Percentiles rank a stretch among this genome's conserved stretches.
Conservation (phyloP, 2,329 filamentous ascomycete species). For the Septoria linicola region DNA sequence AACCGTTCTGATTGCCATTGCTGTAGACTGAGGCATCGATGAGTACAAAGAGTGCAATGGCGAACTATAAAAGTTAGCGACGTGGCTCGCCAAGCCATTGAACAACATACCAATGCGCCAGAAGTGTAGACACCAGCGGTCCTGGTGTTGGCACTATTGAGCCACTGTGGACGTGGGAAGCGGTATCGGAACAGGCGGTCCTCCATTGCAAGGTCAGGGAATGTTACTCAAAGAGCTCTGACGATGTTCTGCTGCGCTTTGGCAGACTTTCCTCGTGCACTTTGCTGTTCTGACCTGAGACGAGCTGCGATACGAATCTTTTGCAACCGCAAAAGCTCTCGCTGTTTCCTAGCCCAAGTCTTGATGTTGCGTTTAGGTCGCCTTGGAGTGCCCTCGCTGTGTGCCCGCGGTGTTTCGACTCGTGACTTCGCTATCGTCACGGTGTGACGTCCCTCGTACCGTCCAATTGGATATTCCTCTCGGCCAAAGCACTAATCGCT, state of each 20-base stretch:
- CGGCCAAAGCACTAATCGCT: neutral
- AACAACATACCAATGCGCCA: constrained; percentile 59
- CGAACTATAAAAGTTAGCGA: constrained; percentile 53
- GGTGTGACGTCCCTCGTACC: neutral
- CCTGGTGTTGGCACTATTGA: constrained; percentile 63
- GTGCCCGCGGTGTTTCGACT: neutral
- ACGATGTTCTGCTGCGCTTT: constrained; percentile 4
- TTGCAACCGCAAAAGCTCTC: constrained; percentile 3
- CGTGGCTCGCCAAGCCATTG: neutral
- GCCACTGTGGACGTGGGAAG: constrained; percentile 65
- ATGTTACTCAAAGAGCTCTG: neutral
- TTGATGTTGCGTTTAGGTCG: neutral
- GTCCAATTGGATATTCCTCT: neutral
- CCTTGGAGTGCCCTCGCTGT: neutral
- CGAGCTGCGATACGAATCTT: neutral
- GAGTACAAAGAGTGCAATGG: constrained; percentile 67
- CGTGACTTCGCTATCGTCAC: constrained; percentile 9
- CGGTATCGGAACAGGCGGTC: constrained; percentile 65
- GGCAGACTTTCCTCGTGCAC: constrained; percentile 8
- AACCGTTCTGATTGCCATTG: constrained; percentile 60
- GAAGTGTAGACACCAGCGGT: constrained; percentile 66
- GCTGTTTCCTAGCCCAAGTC: constrained; percentile 1
- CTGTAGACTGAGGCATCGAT: constrained; percentile 66
- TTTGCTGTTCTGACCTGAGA: constrained; percentile 2
- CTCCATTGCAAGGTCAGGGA: constrained; percentile 2